Evolutionary conservation across 2,329 filamentous ascomycete genomes (phyloP).

Genomic region (Pseudogymnoascus sp.): DNA sequence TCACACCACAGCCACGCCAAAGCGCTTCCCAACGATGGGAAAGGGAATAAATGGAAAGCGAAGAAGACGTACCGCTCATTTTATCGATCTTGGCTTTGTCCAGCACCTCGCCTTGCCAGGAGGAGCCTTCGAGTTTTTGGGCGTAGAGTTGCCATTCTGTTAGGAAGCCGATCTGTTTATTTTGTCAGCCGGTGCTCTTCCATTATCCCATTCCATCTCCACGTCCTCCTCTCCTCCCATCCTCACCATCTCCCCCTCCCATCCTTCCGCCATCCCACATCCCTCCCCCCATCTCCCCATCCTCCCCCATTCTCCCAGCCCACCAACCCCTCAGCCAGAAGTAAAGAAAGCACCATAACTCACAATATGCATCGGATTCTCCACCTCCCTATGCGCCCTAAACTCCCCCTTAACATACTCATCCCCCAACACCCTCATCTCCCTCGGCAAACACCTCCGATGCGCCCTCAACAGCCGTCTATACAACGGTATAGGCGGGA

Average conservation of each 20-base stretch:
- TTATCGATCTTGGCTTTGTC: conserved; percentile 79
- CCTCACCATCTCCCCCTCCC: background rate
- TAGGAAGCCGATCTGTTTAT: conserved; percentile 74
- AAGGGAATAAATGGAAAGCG: background rate
- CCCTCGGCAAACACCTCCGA: conserved; percentile 62
- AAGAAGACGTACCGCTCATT: conserved; percentile 69
- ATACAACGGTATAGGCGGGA: conserved; percentile 85
- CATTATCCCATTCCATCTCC: background rate
- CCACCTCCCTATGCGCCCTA: conserved; percentile 68
- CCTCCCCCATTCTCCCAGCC: too few species aligned
- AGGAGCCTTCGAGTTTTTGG: conserved; percentile 79
- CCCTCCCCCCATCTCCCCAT: too few species aligned
- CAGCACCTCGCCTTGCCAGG: conserved; percentile 76
- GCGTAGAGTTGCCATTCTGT: conserved; percentile 96
- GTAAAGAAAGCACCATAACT: too few species aligned
- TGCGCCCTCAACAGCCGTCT: conserved; percentile 79
- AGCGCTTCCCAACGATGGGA: too few species aligned
- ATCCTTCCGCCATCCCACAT: too few species aligned
- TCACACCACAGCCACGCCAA: too few species aligned
- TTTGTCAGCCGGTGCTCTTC: background rate
- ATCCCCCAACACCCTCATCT: conserved; percentile 78
- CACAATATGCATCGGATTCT: conserved; percentile 71
- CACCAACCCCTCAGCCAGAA: too few species aligned
- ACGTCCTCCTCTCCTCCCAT: background rate
- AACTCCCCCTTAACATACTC: conserved; percentile 93